These are phyloP conservation scores for Nakazawaea populi DNA, from an alignment of 805 yeast species.

Conservation along the genomic window DNA sequence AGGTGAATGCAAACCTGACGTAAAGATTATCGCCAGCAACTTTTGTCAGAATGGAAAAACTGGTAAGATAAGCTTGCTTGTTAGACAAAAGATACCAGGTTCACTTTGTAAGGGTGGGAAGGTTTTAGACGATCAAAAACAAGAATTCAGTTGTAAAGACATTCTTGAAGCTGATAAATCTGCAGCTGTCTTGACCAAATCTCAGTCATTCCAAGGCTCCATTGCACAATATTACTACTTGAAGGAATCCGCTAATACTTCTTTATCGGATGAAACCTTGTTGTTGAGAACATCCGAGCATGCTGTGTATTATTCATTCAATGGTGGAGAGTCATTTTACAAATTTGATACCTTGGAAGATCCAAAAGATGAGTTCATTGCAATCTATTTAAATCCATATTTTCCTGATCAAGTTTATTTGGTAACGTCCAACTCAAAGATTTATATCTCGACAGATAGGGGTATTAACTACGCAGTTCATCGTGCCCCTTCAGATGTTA, in stretches of 20 bases:
- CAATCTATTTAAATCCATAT: slow-evolving; percentile 58
- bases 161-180: slow-evolving; percentile 14
- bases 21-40: slow-evolving; percentile 12
- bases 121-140: slow-evolving; percentile 16
- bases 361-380: slow-evolving; percentile 35
- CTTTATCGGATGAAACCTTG: slow-evolving; percentile 55
- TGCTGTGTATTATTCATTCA: slow-evolving; percentile 58
- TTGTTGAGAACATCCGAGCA: slow-evolving; percentile 50
- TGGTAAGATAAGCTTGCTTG: slow-evolving; percentile 16
- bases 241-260: slow-evolving; percentile 36
- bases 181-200: slow-evolving; percentile 28
- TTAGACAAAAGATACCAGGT: slow-evolving; percentile 20
- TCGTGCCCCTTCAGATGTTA: slow-evolving; percentile 46
- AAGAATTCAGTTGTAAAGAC: slow-evolving; percentile 32
- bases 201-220: slow-evolving; percentile 43
- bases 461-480: slow-evolving; percentile 48
- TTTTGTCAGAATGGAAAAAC: slow-evolving; percentile 15
- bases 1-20: slow-evolving; percentile 41
- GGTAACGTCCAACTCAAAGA: slow-evolving; percentile 38
- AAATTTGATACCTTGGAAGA: slow-evolving; percentile 23
- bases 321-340: slow-evolving; percentile 55
- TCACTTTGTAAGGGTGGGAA: slow-evolving; percentile 22
- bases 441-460: slow-evolving; percentile 63
- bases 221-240: slow-evolving; percentile 56
- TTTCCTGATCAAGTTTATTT: slow-evolving; percentile 51